These are phyloP conservation scores for Taphrina pruni DNA, from an alignment of 1,139 yeast genomes.

Conservation along the genomic window DNA sequence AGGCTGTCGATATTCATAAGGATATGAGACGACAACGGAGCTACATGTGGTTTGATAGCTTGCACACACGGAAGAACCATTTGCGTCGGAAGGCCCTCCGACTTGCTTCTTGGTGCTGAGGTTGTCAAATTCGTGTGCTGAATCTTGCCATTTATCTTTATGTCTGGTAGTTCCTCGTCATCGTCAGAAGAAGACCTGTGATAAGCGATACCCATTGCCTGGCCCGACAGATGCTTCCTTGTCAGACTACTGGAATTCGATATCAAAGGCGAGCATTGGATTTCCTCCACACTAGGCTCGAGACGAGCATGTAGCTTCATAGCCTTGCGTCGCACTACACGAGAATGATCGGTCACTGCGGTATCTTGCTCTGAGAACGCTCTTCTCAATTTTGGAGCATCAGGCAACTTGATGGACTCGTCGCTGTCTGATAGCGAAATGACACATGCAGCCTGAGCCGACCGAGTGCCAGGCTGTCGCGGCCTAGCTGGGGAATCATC, in stretches of 20 bases:
- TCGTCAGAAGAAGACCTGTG: slow-evolving; percentile 9
- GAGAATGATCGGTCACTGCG: not conserved
- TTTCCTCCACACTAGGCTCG: not conserved
- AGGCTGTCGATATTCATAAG: slow-evolving; percentile 5
- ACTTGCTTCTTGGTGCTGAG: not conserved
- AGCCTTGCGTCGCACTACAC: not conserved
- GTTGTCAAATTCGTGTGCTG: not conserved
- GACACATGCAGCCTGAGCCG: slow-evolving; percentile 2
- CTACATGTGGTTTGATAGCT: not conserved
- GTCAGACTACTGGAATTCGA: not conserved
- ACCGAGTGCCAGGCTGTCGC: not conserved
- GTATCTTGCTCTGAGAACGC: not conserved
- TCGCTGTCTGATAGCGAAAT: slow-evolving; percentile 5
- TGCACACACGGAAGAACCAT: too few relatives aligned
- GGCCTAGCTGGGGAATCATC: slow-evolving; percentile 8
- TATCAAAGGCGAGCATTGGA: not conserved
- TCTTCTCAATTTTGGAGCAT: not conserved
- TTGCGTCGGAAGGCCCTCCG: not conserved
- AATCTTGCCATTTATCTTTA: not conserved
- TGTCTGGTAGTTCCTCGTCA: slow-evolving; percentile 8
- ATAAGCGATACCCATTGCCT: not conserved
- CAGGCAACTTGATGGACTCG: not conserved
- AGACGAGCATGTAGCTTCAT: not conserved
- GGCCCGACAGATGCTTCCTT: not conserved
- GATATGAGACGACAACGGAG: slow-evolving; percentile 9